phyloP scores from a whole-genome alignment of 129 eudicot species.

The Tagetes patula region DNA sequence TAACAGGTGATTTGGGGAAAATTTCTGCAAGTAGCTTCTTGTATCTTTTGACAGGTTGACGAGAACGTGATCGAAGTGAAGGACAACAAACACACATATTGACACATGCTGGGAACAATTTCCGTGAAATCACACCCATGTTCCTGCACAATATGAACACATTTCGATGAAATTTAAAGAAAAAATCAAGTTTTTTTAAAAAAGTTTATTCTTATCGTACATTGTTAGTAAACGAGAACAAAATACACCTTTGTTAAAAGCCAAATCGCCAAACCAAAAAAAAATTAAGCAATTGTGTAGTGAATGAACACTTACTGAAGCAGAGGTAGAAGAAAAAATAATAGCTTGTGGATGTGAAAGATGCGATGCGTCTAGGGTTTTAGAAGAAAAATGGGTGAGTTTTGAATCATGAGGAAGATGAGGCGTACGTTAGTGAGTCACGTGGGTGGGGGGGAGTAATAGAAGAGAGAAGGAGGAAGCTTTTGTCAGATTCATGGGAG shows the following conservation, averaged over 20 bases:
- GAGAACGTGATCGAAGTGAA: slow-evolving; percentile 82
- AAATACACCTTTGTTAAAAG: background rate
- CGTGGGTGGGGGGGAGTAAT: slow-evolving; percentile 28
- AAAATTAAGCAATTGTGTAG: background rate
- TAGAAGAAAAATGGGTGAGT: background rate
- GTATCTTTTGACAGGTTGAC: slow-evolving; percentile 94
- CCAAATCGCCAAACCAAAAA: background rate
- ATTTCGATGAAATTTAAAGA: background rate
- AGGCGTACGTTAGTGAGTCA: slow-evolving; percentile 23
- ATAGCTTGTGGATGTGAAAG: no score
- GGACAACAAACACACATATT: slow-evolving; percentile 97
- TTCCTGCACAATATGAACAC: slow-evolving; percentile 38
- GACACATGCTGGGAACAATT: slow-evolving; percentile 95
- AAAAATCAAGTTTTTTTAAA: background rate
- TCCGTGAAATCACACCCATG: slow-evolving; percentile 90
- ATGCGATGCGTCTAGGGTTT: background rate
- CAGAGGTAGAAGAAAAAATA: slow-evolving; percentile 14
- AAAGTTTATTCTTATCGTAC: background rate
- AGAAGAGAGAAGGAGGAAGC: slow-evolving; percentile 21
- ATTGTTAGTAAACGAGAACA: background rate
- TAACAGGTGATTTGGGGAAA: slow-evolving; percentile 91
- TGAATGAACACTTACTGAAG: background rate
- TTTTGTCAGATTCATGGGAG: slow-evolving; percentile 45
- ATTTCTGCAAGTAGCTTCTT: slow-evolving; percentile 83
- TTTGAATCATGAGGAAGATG: background rate